Evolutionary conservation across 495 filamentous ascomycete species (phyloP).

Genomic region (Baudoinia panamericana): DNA sequence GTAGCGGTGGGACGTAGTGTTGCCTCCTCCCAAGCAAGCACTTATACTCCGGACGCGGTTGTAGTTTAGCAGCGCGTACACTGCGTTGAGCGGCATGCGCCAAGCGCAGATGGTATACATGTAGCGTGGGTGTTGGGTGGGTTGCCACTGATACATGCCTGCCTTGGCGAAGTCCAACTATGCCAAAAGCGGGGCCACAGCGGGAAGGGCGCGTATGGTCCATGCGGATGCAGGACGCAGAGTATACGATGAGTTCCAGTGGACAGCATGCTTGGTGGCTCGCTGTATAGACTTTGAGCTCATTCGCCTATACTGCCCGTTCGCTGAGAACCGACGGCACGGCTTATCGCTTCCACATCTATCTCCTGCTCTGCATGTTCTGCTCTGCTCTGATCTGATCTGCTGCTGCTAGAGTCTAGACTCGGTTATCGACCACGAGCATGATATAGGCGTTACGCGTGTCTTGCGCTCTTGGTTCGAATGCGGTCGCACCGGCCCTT

Average conservation of each 20-base stretch:
- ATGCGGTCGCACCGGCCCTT: too few relatives aligned
- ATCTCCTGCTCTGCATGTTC: constrained; percentile 20
- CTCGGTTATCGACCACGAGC: constrained; percentile 14
- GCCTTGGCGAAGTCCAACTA: constrained; percentile 3
- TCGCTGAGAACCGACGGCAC: constrained; percentile 4
- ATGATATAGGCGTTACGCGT: too few relatives aligned
- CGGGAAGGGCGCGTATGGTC: not conserved
- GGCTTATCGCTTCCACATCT: constrained; percentile 10
- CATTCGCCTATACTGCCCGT: not conserved
- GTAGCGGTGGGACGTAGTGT: too few relatives aligned
- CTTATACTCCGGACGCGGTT: too few relatives aligned
- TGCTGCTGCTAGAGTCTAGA: constrained; percentile 14
- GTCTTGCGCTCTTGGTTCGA: too few relatives aligned
- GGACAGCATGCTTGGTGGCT: too few relatives aligned
- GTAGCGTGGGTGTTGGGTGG: not conserved
- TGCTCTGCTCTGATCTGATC: constrained; percentile 18
- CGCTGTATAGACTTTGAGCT: not conserved
- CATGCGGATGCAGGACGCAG: too few relatives aligned
- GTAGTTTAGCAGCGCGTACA: too few relatives aligned
- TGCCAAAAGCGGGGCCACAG: not conserved
- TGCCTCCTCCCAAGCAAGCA: too few relatives aligned
- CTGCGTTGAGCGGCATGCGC: too few relatives aligned
- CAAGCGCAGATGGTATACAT: constrained; percentile 3
- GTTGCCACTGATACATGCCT: not conserved
- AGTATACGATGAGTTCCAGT: too few relatives aligned